phyloP scores from a whole-genome alignment of 2,329 filamentous ascomycete genomes.

The Aspergillus nomiae region DNA sequence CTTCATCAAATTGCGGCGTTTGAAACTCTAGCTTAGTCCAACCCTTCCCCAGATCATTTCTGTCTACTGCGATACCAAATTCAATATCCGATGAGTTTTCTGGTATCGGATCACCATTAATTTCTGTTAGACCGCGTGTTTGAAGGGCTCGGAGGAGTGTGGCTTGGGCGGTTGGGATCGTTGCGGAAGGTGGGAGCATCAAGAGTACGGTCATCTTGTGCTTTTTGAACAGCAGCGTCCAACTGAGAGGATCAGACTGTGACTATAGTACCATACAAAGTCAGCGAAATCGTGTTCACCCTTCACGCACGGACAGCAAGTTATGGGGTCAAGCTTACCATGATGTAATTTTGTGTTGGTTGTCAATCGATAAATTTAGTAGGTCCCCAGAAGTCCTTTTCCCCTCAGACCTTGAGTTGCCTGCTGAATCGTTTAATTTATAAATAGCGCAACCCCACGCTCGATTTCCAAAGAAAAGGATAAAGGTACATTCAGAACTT shows the following conservation, averaged over 20 bases:
- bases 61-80: conserved; percentile 51
- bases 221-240: conserved; percentile 72
- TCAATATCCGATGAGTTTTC: conserved; percentile 45
- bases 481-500: background rate
- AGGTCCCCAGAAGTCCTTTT: conserved; percentile 3
- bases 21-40: conserved; percentile 48
- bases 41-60: conserved; percentile 51
- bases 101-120: conserved; percentile 43
- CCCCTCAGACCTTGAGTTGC: background rate
- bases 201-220: conserved; percentile 71
- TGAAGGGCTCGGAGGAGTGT: conserved; percentile 61
- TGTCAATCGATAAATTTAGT: conserved; percentile 17
- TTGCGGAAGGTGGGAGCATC: conserved; percentile 60
- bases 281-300: conserved; percentile 1
- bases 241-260: conserved; percentile 49
- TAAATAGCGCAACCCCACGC: background rate
- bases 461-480: background rate
- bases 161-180: conserved; percentile 59
- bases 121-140: conserved; percentile 43
- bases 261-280: conserved; percentile 13
- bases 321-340: conserved; percentile 14
- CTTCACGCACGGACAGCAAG: background rate
- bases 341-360: conserved; percentile 18
- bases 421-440: background rate
- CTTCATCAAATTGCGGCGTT: conserved; percentile 26